Evolutionary conservation across 108 stramenopile genomes (phyloP).

Genomic region (Fragilariopsis cylindrus): DNA sequence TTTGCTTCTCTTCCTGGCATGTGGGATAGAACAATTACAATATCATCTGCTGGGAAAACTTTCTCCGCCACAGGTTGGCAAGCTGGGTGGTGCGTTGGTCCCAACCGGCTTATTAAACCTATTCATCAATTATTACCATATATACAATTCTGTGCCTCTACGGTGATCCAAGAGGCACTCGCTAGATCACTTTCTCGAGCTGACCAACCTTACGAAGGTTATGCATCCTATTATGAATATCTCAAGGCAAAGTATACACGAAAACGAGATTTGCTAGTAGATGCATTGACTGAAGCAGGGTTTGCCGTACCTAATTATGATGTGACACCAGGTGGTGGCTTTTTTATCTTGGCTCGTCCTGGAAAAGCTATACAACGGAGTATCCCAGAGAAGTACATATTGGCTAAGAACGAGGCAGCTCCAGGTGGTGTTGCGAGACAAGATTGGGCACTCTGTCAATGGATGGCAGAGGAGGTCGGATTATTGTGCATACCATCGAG

Average conservation of each 20-base stretch:
- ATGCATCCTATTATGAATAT: constrained; percentile 72
- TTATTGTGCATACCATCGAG: constrained; percentile 94
- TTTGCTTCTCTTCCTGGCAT: constrained; percentile 86
- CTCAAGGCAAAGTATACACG: constrained; percentile 74
- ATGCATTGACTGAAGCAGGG: constrained; percentile 61
- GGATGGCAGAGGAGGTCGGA: constrained; percentile 93
- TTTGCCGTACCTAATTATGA: constrained; percentile 84
- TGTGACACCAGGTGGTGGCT: constrained; percentile 82
- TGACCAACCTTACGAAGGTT: constrained; percentile 85
- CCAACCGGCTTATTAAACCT: constrained; percentile 66
- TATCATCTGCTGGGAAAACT: constrained; percentile 98
- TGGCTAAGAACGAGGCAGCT: constrained; percentile 63
- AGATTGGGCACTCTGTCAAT: constrained; percentile 92
- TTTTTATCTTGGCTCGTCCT: constrained; percentile 93
- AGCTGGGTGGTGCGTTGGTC: constrained; percentile 97
- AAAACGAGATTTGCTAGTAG: constrained; percentile 83
- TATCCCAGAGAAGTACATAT: constrained; percentile 52
- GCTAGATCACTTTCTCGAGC: constrained; percentile 78
- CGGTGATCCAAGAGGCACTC: constrained; percentile 92
- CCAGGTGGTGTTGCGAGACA: constrained; percentile 70
- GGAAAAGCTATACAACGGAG: constrained; percentile 57
- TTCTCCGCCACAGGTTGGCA: constrained; percentile 99
- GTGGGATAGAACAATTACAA: constrained; percentile 92
- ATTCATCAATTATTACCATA: constrained; percentile 85
- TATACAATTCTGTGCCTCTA: constrained; percentile 96